phyloP scores from a whole-genome alignment of 495 filamentous ascomycete species.

The Chaetomium fimeti region DNA sequence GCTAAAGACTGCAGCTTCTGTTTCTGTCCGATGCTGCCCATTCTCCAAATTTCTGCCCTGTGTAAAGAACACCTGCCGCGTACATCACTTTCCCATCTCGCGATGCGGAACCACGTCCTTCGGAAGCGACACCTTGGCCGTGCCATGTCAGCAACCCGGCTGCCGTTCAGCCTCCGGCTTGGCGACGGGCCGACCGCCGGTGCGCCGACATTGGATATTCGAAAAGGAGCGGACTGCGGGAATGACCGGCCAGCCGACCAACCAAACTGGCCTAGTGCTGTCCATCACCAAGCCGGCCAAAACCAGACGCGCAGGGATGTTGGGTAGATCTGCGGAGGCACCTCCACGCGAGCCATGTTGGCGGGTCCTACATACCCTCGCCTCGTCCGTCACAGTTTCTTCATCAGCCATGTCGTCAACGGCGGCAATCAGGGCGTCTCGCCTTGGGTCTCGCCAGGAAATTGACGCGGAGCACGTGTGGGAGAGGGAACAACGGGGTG shows the following conservation, averaged over 20 bases:
- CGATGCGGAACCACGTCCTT: not conserved
- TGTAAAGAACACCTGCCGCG: too few relatives aligned
- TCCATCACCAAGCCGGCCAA: not conserved
- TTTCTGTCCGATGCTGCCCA: not conserved
- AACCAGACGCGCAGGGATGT: not conserved
- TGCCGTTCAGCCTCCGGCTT: slow-evolving; percentile 9
- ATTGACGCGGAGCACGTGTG: not conserved
- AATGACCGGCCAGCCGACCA: not conserved
- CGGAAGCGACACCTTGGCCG: not conserved
- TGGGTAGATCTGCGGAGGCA: slow-evolving; percentile 5
- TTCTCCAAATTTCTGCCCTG: not conserved
- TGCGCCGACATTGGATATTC: not conserved
- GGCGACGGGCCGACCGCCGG: slow-evolving; percentile 11
- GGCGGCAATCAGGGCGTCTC: not conserved
- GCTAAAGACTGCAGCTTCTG: not conserved
- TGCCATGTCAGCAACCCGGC: not conserved
- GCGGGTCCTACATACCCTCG: not conserved
- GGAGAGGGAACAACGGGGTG: not conserved
- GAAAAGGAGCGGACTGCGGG: not conserved
- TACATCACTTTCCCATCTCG: too few relatives aligned
- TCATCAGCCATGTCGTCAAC: not conserved
- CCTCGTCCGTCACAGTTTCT: not conserved
- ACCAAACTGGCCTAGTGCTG: slow-evolving; percentile 1
- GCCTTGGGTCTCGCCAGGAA: not conserved
- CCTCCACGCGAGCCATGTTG: slow-evolving; percentile 6